Evolutionary conservation across 1,284 basidiomycete genomes (phyloP).

Genomic region (Marasmius sp.): DNA sequence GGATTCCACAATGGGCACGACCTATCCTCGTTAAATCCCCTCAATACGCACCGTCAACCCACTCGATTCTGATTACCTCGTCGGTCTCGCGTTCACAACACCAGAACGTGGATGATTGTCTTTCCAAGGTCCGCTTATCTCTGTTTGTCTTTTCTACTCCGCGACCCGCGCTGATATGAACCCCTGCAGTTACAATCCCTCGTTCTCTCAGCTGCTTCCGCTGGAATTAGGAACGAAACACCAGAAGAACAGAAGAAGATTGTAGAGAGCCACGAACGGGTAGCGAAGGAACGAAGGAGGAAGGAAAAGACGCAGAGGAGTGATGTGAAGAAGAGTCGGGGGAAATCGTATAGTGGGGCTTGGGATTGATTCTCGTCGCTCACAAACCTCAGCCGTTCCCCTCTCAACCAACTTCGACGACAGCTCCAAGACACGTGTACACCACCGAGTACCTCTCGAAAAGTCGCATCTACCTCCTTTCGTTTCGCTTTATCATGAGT

Average conservation of each 20-base stretch:
- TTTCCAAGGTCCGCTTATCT: slow-evolving; percentile 52
- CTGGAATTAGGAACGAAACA: slow-evolving; percentile 52
- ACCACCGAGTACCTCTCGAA: too few relatives aligned
- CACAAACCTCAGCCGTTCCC: too few relatives aligned
- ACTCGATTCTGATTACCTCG: slow-evolving; percentile 67
- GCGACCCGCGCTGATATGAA: neutral
- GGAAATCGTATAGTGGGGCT: slow-evolving; percentile 2
- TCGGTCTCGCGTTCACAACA: slow-evolving; percentile 70
- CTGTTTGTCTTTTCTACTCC: slow-evolving; percentile 12
- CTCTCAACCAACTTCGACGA: too few relatives aligned
- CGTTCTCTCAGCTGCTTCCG: slow-evolving; percentile 46
- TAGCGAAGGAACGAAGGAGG: slow-evolving; percentile 44
- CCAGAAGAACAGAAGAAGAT: slow-evolving; percentile 54
- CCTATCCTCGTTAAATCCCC: slow-evolving; percentile 48
- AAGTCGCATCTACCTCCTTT: too few relatives aligned
- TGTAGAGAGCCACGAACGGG: slow-evolving; percentile 46
- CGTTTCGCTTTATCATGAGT: too few relatives aligned
- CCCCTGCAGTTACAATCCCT: slow-evolving; percentile 52
- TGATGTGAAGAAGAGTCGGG: slow-evolving; percentile 29
- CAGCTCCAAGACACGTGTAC: too few relatives aligned
- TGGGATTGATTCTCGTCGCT: neutral
- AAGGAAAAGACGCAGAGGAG: slow-evolving; percentile 55
- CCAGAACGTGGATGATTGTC: slow-evolving; percentile 70
- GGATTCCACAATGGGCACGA: slow-evolving; percentile 72
- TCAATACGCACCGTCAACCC: slow-evolving; percentile 63